These are phyloP conservation scores for Chlorella variabilis DNA, from an alignment of 163 green algal genomes.

Conservation along the genomic window DNA sequence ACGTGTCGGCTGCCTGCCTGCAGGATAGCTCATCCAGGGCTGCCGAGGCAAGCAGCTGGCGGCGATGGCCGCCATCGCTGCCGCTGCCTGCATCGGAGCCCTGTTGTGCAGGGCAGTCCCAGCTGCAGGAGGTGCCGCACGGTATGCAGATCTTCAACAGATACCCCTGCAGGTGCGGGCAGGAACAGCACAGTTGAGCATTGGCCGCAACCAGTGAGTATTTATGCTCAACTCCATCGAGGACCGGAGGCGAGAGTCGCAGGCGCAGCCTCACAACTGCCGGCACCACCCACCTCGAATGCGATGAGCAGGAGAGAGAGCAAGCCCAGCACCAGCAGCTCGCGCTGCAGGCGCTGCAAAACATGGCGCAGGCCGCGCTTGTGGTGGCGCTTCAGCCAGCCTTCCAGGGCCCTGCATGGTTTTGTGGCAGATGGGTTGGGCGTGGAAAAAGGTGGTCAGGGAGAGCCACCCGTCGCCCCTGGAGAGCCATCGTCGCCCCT, in stretches of 20 bases:
- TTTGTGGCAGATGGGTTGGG: too few relatives aligned
- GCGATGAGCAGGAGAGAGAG: slow-evolving; percentile 29
- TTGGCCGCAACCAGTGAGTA: too few relatives aligned
- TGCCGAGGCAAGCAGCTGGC: slow-evolving; percentile 3
- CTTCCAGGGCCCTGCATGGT: slow-evolving; percentile 1
- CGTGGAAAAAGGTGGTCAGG: background rate
- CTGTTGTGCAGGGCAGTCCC: background rate
- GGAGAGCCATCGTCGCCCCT: too few relatives aligned
- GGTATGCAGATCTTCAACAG: slow-evolving; percentile 28
- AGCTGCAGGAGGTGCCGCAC: slow-evolving; percentile 2
- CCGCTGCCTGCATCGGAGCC: background rate
- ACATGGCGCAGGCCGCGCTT: slow-evolving; percentile 32
- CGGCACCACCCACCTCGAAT: slow-evolving; percentile 22
- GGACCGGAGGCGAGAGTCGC: too few relatives aligned
- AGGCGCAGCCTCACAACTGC: too few relatives aligned
- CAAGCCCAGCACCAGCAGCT: slow-evolving; percentile 34
- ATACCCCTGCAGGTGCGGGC: background rate
- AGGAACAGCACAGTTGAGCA: background rate
- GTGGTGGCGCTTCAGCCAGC: background rate
- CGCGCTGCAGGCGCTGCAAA: background rate
- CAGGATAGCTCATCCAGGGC: background rate
- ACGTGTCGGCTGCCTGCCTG: slow-evolving; percentile 7
- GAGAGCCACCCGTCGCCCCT: background rate
- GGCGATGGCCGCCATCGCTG: background rate
- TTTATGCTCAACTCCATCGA: too few relatives aligned